phyloP scores from a whole-genome alignment of 208 protist species.

The Angomonas desouzai region DNA sequence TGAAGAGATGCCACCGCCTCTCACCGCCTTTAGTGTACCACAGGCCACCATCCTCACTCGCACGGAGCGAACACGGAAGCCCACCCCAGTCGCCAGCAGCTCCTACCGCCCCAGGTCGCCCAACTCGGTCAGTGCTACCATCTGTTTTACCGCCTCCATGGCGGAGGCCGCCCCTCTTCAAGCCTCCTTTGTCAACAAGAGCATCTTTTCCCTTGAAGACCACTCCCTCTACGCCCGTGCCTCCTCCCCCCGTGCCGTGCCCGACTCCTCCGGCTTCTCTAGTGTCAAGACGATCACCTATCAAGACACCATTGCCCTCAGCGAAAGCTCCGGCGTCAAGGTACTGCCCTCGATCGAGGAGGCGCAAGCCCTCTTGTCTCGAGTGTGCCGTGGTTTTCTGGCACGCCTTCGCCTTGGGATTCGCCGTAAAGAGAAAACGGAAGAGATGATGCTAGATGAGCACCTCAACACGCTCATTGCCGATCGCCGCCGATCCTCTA shows the following conservation, averaged over 20 bases:
- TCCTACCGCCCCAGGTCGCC: background rate
- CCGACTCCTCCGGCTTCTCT: background rate
- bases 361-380: conserved; percentile 15
- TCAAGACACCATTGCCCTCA: background rate
- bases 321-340: background rate
- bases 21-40: conserved; percentile 1
- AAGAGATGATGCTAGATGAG: conserved; percentile 21
- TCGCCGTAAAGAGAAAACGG: conserved; percentile 11
- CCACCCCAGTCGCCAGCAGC: background rate
- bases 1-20: background rate
- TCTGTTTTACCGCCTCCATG: conserved; percentile 1
- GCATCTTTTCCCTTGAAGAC: background rate
- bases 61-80: background rate
- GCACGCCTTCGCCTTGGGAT: conserved; percentile 12
- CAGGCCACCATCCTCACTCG: background rate
- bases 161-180: background rate
- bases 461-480: conserved; percentile 17
- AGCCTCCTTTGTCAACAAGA: conserved; percentile 6
- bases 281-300: background rate
- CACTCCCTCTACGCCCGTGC: background rate
- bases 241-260: background rate
- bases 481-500: background rate
- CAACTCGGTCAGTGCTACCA: conserved; percentile 7
- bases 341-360: background rate
- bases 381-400: conserved; percentile 28